Base-by-base conservation (phyloP, 225 moss, liverwort and hornwort genomes). In the Physcomitrellopsis africana region DNA sequence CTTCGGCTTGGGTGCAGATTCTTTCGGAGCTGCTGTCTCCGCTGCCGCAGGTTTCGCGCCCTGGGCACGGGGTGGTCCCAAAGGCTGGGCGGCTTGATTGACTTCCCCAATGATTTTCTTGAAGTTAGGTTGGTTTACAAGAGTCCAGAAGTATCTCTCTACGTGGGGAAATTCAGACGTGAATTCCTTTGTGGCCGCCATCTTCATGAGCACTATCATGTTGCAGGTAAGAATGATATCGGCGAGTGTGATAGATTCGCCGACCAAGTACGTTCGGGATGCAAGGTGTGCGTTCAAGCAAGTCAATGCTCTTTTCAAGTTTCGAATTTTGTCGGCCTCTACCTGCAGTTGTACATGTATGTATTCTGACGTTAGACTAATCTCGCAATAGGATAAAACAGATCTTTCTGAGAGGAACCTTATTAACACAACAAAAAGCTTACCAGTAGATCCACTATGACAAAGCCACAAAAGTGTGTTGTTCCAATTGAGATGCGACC, bases 91-190 rank as follows among this genome's bases (percentile, higher is more conserved):
- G 8, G 89, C 79, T 18, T 82, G 89, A 0, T 47, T 60, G 0
- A 92, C 17, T 57, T 95, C 95, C n/a, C 92, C 91, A 2, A 85
- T 0, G n/a, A 95, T 19, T 52, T 86, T 89, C 81, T 88, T 93
- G 8, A 99, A 79, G 49, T 90, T 68, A 0, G 99, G 93, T 75
- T 99, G 99, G 67, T 95, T 88, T 0, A 83, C 47, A 23, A 95
- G 1, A 9, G 99, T 99, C 95, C 95, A 95, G 69, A 92, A 92
- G 63, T 91, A 92, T 24, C 99, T 86, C 67, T 92, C 93, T 5
- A 90, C 51, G 19, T 99, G 93, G 0, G 92, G 99, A 15, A 24
- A 93, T 18, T 85, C 84, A 1, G 88, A 26, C 1, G 80, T 77
- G 11, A 88, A 77, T n/a, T 93, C 87, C 81, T 92, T 86, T 0